phyloP scores from a whole-genome alignment of 495 filamentous ascomycete genomes.

The Cudoniella acicularis region DNA sequence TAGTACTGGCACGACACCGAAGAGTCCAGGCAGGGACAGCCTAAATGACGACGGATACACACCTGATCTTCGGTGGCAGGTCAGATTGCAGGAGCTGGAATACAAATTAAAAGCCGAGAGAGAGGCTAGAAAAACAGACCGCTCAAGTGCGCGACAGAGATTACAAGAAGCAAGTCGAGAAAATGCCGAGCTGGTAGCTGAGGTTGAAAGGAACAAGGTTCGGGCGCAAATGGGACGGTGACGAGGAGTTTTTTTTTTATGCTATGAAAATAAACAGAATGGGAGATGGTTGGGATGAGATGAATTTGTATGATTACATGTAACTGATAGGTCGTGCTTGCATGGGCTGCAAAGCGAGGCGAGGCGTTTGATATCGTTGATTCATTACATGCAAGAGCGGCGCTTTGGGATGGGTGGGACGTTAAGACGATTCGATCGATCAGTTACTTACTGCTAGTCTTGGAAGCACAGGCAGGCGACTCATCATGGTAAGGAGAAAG shows the following conservation, averaged over 20 bases:
- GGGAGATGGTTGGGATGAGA: background rate
- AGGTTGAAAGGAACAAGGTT: constrained; percentile 62
- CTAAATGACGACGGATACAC: constrained; percentile 7
- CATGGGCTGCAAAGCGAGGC: background rate
- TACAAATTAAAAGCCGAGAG: constrained; percentile 83
- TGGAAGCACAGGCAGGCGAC: too few relatives aligned
- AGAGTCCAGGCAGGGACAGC: background rate
- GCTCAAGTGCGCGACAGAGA: constrained; percentile 75
- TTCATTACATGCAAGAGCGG: background rate
- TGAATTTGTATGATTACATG: background rate
- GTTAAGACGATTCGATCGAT: too few relatives aligned
- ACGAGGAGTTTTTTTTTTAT: too few relatives aligned
- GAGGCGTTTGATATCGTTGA: background rate
- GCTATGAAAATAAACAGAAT: too few relatives aligned
- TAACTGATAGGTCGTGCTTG: background rate
- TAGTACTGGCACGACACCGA: background rate
- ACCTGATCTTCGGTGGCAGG: constrained; percentile 73
- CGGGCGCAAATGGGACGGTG: constrained; percentile 13
- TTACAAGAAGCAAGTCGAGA: constrained; percentile 79
- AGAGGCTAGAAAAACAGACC: constrained; percentile 81
- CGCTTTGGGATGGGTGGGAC: too few relatives aligned
- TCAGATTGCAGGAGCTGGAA: constrained; percentile 82
- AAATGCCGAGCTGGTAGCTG: constrained; percentile 65
- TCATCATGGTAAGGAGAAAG: too few relatives aligned
- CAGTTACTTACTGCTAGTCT: too few relatives aligned